Evolutionary conservation across 306 rosid species (phyloP).

Genomic region (Dalbergia cultrata): DNA sequence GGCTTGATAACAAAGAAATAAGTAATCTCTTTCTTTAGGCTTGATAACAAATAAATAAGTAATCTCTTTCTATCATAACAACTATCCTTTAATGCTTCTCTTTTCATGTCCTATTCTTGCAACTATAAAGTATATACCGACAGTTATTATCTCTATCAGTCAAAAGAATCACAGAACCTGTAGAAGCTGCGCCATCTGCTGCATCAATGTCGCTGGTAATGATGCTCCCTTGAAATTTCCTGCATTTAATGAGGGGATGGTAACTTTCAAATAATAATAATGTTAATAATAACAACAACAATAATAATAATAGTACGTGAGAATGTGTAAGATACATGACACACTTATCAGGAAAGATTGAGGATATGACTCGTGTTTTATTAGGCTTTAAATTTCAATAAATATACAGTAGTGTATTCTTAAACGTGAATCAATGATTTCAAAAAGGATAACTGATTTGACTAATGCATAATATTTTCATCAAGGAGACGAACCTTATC

Average conservation of each 20-base stretch:
- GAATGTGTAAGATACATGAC: neutral
- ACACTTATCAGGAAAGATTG: slow-evolving; percentile 6
- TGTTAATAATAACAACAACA: neutral
- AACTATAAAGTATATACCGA: slow-evolving; percentile 15
- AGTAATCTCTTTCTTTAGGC: neutral
- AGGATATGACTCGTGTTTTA: slow-evolving; percentile 2
- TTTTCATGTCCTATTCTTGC: slow-evolving; percentile 19
- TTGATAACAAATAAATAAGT: neutral
- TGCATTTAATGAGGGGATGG: slow-evolving; percentile 48
- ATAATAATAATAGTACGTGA: neutral
- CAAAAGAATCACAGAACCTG: slow-evolving; percentile 48
- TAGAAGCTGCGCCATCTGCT: slow-evolving; percentile 48
- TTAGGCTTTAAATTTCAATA: slow-evolving; percentile 21
- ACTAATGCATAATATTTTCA: slow-evolving; percentile 1
- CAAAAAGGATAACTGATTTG: neutral
- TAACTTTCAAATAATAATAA: neutral
- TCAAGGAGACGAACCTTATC: slow-evolving; percentile 65
- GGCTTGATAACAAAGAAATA: neutral
- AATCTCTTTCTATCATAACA: neutral
- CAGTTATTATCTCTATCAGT: slow-evolving; percentile 26
- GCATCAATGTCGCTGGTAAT: slow-evolving; percentile 42
- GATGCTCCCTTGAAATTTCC: slow-evolving; percentile 67
- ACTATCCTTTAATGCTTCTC: neutral
- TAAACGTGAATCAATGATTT: neutral
- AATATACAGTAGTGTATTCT: neutral